Percentiles rank a stretch among this genome's conserved stretches.
Conservation (phyloP, 306 rosid genomes). For the Trifolium dubium region DNA sequence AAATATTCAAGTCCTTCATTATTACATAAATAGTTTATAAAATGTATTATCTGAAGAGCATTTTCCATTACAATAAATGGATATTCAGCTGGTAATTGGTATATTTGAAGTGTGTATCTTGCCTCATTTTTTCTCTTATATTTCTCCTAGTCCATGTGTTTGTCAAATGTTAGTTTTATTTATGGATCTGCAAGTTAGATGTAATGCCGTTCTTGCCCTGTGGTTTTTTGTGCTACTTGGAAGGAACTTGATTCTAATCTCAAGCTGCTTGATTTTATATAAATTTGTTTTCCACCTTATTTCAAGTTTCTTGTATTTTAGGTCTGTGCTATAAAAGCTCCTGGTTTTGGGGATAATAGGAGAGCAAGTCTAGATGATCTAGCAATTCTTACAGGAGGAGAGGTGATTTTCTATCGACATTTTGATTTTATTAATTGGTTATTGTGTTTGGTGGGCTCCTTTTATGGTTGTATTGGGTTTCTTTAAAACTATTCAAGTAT, state of each 20-base stretch:
- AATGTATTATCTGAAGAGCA: not conserved
- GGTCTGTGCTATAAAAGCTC: constrained; percentile 99
- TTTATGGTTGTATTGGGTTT: not conserved
- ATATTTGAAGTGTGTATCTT: constrained; percentile 26
- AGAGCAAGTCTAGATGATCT: constrained; percentile 87
- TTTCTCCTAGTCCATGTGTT: not conserved
- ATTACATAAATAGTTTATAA: not conserved
- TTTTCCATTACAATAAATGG: not conserved
- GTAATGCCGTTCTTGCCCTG: constrained; percentile 8
- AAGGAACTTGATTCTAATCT: constrained; percentile 12
- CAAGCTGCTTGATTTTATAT: constrained; percentile 19
- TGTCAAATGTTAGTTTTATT: not conserved
- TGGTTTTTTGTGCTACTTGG: not conserved
- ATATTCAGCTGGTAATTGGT: not conserved
- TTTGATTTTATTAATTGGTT: constrained; percentile 29
- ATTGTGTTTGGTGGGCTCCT: not conserved
- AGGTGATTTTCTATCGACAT: constrained; percentile 58
- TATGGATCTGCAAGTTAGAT: constrained; percentile 19
- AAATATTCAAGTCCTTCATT: not conserved
- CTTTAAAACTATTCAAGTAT: not conserved
- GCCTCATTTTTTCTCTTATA: not conserved
- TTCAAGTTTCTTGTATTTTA: constrained; percentile 48
- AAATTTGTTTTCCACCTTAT: constrained; percentile 32
- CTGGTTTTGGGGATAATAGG: constrained; percentile 96
- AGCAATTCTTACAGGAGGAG: constrained; percentile 87